Conservation (phyloP, 495 filamentous ascomycete species). For the Penicillium manginii region DNA sequence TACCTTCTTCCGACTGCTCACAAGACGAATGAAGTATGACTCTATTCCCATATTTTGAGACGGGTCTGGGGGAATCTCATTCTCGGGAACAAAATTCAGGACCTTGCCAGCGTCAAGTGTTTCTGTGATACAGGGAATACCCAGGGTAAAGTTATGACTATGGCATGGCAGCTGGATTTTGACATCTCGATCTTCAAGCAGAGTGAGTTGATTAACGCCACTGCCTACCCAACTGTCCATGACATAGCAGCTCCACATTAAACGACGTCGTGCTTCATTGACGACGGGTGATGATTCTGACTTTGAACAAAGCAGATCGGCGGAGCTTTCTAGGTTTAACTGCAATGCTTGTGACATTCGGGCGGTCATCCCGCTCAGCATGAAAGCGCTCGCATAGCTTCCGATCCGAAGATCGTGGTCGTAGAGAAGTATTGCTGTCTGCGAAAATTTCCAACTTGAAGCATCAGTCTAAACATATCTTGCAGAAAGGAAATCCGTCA, state of each 20-base stretch:
- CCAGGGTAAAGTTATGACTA: slow-evolving; percentile 21
- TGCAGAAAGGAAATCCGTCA: too few species aligned
- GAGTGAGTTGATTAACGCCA: slow-evolving; percentile 27
- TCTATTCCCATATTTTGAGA: slow-evolving; percentile 26
- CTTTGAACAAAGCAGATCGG: slow-evolving; percentile 26
- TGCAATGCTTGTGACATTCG: slow-evolving; percentile 35
- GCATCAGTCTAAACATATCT: too few species aligned
- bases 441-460: background rate
- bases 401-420: slow-evolving; percentile 31
- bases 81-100: slow-evolving; percentile 10
- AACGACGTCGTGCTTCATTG: slow-evolving; percentile 25
- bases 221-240: slow-evolving; percentile 34
- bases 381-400: slow-evolving; percentile 29
- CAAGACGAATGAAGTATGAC: slow-evolving; percentile 25
- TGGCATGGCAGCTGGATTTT: slow-evolving; percentile 34
- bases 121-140: slow-evolving; percentile 22
- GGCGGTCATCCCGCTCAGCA: slow-evolving; percentile 27
- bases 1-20: slow-evolving; percentile 21
- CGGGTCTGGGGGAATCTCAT: slow-evolving; percentile 8
- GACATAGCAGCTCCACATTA: slow-evolving; percentile 35
- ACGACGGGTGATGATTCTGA: slow-evolving; percentile 11
- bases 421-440: slow-evolving; percentile 30
- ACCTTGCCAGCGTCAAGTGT: slow-evolving; percentile 14
- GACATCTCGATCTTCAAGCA: slow-evolving; percentile 25
- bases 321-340: slow-evolving; percentile 28